phyloP scores from a whole-genome alignment of 2,329 filamentous ascomycete genomes.

The Penicillium corylophilum region DNA sequence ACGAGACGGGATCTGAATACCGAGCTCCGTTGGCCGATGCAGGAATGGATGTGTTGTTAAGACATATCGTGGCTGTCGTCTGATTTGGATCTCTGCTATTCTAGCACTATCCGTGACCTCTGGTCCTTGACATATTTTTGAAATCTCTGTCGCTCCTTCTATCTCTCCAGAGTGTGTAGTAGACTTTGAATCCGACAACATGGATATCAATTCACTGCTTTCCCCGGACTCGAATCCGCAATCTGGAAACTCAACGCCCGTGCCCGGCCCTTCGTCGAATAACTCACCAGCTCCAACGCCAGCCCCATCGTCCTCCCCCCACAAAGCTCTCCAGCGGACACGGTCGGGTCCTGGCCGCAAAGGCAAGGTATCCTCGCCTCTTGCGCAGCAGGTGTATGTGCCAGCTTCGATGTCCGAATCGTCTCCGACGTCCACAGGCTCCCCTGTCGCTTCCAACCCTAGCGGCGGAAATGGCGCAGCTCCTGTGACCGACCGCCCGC shows the following conservation, averaged over 20 bases:
- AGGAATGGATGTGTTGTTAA: constrained; percentile 40
- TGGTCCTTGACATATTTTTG: constrained; percentile 1
- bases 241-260: constrained; percentile 34
- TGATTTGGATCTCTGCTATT: constrained; percentile 27
- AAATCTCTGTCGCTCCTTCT: constrained; percentile 1
- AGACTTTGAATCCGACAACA: constrained; percentile 23
- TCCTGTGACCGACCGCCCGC: constrained; percentile 32
- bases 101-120: constrained; percentile 22
- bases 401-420: constrained; percentile 38
- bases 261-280: constrained; percentile 27
- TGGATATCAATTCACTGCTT: constrained; percentile 50
- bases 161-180: constrained; percentile 1
- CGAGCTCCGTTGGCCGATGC: constrained; percentile 26
- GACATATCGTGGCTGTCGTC: constrained; percentile 28
- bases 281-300: constrained; percentile 25
- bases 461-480: constrained; percentile 36
- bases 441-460: constrained; percentile 27
- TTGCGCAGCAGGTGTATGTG: constrained; percentile 44
- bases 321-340: constrained; percentile 38
- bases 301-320: constrained; percentile 31
- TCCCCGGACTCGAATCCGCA: constrained; percentile 45
- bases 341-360: constrained; percentile 34
- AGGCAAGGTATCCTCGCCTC: constrained; percentile 42
- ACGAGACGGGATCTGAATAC: constrained; percentile 19
- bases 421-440: constrained; percentile 38